Conservation (phyloP, 192 early-diverging fungal species). For the Backusella liffmaniae region DNA sequence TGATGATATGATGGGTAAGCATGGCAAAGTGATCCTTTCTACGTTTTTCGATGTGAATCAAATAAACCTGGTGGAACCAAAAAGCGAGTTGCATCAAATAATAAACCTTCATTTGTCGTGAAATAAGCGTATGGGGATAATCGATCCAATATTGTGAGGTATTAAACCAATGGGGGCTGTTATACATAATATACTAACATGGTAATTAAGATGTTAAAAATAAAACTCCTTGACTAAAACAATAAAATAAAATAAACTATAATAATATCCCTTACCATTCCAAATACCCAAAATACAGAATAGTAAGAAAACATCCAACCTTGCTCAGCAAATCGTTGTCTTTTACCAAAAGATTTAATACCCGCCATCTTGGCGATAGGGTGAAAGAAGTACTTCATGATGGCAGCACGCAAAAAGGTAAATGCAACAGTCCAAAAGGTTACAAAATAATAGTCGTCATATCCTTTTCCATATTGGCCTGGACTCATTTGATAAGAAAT, state of each 20-base stretch:
- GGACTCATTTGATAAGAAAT: constrained; percentile 14
- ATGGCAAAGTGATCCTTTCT: constrained; percentile 76
- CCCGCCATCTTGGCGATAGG: constrained; percentile 42
- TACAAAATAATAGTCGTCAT: constrained; percentile 60
- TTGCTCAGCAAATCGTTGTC: constrained; percentile 70
- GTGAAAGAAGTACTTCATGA: constrained; percentile 53
- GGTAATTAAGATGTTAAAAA: constrained; percentile 2
- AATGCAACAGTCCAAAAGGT: constrained; percentile 66
- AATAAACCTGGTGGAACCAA: constrained; percentile 80
- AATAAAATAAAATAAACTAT: neutral
- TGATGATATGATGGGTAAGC: constrained; percentile 77
- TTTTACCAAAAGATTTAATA: constrained; percentile 36
- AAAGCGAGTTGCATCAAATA: constrained; percentile 76
- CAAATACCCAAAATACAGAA: constrained; percentile 58
- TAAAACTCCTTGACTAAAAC: neutral
- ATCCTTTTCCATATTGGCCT: constrained; percentile 45
- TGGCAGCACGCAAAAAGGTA: constrained; percentile 56
- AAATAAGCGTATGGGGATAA: constrained; percentile 65
- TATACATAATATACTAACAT: constrained; percentile 61
- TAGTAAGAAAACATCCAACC: constrained; percentile 71
- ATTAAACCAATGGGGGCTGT: constrained; percentile 74
- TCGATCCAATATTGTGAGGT: constrained; percentile 67
- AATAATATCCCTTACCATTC: constrained; percentile 50
- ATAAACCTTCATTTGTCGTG: constrained; percentile 62
- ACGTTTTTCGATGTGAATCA: constrained; percentile 69